These are phyloP conservation scores for Cutaneotrichosporon sp. DNA, from an alignment of 1,284 basidiomycete species.

Conservation along the genomic window DNA sequence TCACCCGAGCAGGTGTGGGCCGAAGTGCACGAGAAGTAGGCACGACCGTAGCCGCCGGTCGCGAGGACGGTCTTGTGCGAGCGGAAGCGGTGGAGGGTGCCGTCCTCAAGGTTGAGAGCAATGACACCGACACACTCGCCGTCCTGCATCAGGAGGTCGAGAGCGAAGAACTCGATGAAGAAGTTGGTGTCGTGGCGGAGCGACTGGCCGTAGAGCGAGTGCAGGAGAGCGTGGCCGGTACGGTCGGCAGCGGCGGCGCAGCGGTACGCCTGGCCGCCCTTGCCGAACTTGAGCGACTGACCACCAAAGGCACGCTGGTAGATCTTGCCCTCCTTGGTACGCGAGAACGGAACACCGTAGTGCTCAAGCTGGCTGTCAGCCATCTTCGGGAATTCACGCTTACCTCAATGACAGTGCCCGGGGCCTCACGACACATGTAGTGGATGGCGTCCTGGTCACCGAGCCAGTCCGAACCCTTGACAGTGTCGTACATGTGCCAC, in stretches of 20 bases:
- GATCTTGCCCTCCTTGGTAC: constrained; percentile 98
- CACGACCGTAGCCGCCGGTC: constrained; percentile 96
- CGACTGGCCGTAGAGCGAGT: constrained; percentile 98
- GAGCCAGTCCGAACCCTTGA: constrained; percentile 99
- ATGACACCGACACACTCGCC: constrained; percentile 99
- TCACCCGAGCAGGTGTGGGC: constrained; percentile 99
- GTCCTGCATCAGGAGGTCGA: constrained; percentile 97
- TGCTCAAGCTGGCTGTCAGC: constrained; percentile 76
- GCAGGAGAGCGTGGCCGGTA: constrained; percentile 96
- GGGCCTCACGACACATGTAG: constrained; percentile 98
- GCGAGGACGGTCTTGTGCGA: constrained; percentile 98
- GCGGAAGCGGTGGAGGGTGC: constrained; percentile 97
- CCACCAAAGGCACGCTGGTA: constrained; percentile 99
- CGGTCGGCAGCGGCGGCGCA: constrained; percentile 98
- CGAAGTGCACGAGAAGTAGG: constrained; percentile 98
- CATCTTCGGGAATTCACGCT: constrained; percentile 27
- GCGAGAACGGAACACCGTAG: constrained; percentile 97
- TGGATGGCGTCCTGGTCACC: constrained; percentile 99
- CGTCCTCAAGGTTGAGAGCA: constrained; percentile 99
- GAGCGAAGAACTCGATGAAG: constrained; percentile 99
- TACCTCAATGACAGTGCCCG: constrained; percentile 87
- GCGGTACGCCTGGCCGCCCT: constrained; percentile 98
- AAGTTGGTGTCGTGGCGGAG: constrained; percentile 99
- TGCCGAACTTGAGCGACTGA: constrained; percentile 94
- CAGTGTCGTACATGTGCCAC: constrained; percentile 98